A percentile compares a stretch with the other conserved stretches of the same genome.
These are phyloP conservation scores for Acanthamoeba polyphaga DNA, from an alignment of 208 protist species.

Conservation along the genomic window DNA sequence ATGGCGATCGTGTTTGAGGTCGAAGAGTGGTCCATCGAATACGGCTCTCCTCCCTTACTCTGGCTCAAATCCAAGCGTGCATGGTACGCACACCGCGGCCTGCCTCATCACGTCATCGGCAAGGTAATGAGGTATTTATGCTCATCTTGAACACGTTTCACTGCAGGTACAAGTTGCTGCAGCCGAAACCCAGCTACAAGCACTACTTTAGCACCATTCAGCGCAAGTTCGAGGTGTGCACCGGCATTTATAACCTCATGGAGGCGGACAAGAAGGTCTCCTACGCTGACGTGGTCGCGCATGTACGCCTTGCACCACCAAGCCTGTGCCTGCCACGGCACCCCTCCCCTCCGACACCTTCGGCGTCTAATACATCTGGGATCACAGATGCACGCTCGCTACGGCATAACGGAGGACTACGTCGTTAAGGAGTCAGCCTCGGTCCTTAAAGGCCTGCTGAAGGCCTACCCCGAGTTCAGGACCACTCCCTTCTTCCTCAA, in stretches of 20 bases:
- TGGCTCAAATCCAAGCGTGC: slow-evolving; percentile 31
- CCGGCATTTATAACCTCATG: not conserved
- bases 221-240: slow-evolving; percentile 35
- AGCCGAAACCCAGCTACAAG: slow-evolving; percentile 15
- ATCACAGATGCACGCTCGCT: not conserved
- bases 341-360: not conserved
- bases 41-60: slow-evolving; percentile 32
- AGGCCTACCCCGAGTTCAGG: not conserved
- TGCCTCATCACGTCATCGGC: not conserved
- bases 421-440: not conserved
- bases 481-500: not conserved
- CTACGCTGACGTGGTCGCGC: not conserved
- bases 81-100: not conserved
- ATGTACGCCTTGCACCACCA: not conserved
- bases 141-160: not conserved
- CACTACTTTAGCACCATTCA: slow-evolving; percentile 2
- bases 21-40: slow-evolving; percentile 59
- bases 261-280: not conserved
- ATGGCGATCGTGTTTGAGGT: slow-evolving; percentile 8
- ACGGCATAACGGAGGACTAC: slow-evolving; percentile 27
- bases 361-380: not conserved
- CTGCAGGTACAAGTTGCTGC: slow-evolving; percentile 62
- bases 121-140: not conserved
- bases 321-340: not conserved
- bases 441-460: not conserved